A percentile compares a stretch with the other conserved stretches of the same genome.
Evolutionary conservation across 208 protist species (phyloP).

Genomic region (Acanthamoeba pearcei): DNA sequence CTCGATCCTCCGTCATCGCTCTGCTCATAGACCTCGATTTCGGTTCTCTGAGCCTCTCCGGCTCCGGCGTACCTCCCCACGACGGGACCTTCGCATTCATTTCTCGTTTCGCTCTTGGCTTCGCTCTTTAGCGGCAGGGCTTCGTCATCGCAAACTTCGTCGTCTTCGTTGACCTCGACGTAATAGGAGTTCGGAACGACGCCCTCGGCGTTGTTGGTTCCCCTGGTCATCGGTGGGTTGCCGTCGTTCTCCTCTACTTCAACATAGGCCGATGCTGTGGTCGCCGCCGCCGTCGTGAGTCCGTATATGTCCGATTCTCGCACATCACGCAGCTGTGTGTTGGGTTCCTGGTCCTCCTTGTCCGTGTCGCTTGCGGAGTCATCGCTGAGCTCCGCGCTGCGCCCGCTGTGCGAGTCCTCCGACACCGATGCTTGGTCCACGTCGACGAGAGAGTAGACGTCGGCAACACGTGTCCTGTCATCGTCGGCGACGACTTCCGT

Average conservation of each 20-base stretch:
- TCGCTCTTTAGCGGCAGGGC: background rate
- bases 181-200: background rate
- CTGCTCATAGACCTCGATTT: too few species aligned
- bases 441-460: background rate
- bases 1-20: background rate
- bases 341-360: background rate
- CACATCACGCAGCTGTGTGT: background rate
- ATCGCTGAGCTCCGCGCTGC: background rate
- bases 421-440: too few species aligned
- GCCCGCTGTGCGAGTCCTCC: background rate
- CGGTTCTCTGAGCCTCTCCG: background rate
- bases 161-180: background rate
- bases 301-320: background rate
- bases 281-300: too few species aligned
- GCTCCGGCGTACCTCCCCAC: background rate
- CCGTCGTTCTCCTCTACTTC: background rate
- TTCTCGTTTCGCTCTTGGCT: background rate
- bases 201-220: background rate
- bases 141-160: too few species aligned
- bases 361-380: background rate
- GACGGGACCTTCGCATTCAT: too few species aligned
- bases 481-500: background rate
- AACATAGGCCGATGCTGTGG: background rate
- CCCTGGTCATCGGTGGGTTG: background rate
- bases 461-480: background rate